phyloP scores from a whole-genome alignment of 164 flowering plant species.

The Cinnamomum micranthum region DNA sequence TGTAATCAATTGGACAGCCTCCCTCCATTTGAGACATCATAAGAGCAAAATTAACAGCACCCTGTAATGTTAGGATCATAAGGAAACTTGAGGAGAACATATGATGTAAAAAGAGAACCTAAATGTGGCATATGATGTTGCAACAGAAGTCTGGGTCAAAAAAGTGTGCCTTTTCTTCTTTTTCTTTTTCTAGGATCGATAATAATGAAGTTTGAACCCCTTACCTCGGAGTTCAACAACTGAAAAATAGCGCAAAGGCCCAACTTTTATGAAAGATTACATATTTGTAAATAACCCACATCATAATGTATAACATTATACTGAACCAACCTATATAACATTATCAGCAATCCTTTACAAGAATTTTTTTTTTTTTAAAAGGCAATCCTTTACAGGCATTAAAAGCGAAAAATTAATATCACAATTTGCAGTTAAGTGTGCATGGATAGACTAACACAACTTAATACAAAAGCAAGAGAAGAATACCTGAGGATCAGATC shows the following conservation, averaged over 20 bases:
- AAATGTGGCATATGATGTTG: background rate
- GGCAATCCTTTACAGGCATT: background rate
- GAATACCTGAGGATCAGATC: slow-evolving; percentile 92
- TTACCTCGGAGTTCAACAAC: background rate
- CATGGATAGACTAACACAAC: background rate
- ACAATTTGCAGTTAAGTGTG: background rate
- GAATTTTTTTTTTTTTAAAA: background rate
- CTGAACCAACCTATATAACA: background rate
- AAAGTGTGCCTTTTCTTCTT: too few relatives aligned
- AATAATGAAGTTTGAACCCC: background rate
- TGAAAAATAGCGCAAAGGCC: background rate
- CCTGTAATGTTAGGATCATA: slow-evolving; percentile 36
- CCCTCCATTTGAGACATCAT: slow-evolving; percentile 99
- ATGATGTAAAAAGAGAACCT: background rate
- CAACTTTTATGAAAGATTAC: background rate
- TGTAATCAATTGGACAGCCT: slow-evolving; percentile 95
- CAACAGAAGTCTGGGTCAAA: background rate
- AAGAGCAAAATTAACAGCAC: slow-evolving; percentile 95
- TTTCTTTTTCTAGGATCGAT: background rate
- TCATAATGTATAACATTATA: background rate
- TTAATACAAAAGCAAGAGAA: background rate
- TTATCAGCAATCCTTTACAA: background rate
- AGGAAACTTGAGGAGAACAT: background rate
- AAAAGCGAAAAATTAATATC: background rate
- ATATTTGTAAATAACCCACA: background rate